A percentile compares a stretch with the other conserved stretches of the same genome.
These are phyloP conservation scores for Nigrospora sphaerica DNA, from an alignment of 2,329 filamentous ascomycete genomes.

Conservation along the genomic window DNA sequence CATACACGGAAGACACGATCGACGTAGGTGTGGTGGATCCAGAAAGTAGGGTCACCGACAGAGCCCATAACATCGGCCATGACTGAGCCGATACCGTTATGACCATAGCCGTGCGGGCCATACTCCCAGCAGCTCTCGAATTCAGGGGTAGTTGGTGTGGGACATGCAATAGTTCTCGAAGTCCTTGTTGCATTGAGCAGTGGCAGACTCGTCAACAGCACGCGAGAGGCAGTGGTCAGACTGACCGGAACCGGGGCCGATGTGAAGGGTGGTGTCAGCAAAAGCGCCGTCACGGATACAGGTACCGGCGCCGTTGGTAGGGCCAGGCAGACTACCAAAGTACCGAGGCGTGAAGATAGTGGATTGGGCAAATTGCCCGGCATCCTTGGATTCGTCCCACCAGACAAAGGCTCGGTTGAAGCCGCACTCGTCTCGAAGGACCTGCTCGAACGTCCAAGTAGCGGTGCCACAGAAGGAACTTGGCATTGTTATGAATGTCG, in stretches of 20 bases:
- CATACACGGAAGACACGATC: conserved; percentile 2
- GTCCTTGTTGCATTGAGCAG: conserved; percentile 13
- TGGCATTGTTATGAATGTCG: conserved; percentile 23
- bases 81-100: no score
- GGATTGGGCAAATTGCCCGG: no score
- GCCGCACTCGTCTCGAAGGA: conserved; percentile 22
- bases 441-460: conserved; percentile 8
- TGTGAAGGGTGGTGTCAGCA: no score
- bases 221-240: no score
- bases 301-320: no score
- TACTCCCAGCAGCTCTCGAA: conserved; percentile 6
- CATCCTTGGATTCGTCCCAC: conserved; percentile 27
- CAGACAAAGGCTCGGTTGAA: conserved; percentile 23
- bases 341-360: no score
- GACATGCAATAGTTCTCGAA: conserved; percentile 7
- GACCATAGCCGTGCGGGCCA: no score
- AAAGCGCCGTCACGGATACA: no score
- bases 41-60: conserved; percentile 21
- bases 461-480: conserved; percentile 24
- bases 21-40: conserved; percentile 1
- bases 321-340: no score
- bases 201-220: no score
- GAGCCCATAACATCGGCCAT: conserved; percentile 24
- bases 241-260: no score
- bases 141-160: conserved; percentile 3